Base-by-base conservation (phyloP, 768 basidiomycete genomes). In the Kwoniella botswanensis region DNA sequence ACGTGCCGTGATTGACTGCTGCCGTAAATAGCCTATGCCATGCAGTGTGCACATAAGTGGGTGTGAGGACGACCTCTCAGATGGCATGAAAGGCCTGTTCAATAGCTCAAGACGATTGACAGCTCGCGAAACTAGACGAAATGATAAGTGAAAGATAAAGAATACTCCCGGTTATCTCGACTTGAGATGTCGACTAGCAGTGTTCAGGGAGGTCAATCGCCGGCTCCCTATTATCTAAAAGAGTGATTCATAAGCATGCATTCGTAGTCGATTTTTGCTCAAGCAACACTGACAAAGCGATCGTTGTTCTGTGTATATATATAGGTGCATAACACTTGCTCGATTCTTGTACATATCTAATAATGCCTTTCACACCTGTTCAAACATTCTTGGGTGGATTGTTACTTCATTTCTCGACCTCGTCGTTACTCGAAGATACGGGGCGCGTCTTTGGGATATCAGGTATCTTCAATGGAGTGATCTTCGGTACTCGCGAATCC, bases 381-480 rank as follows among this genome's bases (percentile, higher is more conserved):
- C 75, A 82, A 50, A 76, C 82, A n/a, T 65, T 83, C 29, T 43
- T 80, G 15, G 84, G 84, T 1, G 84, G 79, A 1, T 53, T 77
- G 24, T 72, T 84, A 21, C 79, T 85, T 18, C 79, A 80, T 57
- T 72, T 76, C 22, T 77, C 83, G 11, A 79, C 83, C 0, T 78
- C 81, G 12, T 59, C 71, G 0, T 73, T 84, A 18, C 79, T 83
- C n/a, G 52, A 71, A n/a, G 62, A 69, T 44, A 77, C 78, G 17
- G 84, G 84, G 2, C 70, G 80, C 13, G 73, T 83, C 18, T 71
- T 85, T 7, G 84, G 84, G n/a, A 76, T 82, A 15, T 79, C 77
- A 5, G 82, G 82, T 1, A 77, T 84, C n/a, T 50, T 83, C 17
- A 75, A 81, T 65, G 75, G 78, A 0, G 67, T 75, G 2, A 13